Evolutionary conservation across 306 rosid species (phyloP), one percentile per base, ranked within the genome.

Genomic region (Vachellia collinsii): DNA sequence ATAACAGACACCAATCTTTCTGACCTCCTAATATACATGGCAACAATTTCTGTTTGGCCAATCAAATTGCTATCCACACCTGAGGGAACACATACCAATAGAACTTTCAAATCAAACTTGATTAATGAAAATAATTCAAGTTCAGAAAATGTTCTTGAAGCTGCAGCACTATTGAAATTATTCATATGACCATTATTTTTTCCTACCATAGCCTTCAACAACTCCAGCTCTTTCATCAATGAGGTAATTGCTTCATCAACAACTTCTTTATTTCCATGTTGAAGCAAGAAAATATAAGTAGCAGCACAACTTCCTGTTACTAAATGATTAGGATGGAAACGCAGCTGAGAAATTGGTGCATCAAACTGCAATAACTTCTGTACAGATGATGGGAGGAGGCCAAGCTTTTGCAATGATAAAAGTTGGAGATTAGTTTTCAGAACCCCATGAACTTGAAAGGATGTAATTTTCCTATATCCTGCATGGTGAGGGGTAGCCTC

Each of bases 391-490:
- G 97, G 85, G 29, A 88, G 86, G 39, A 94, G 93, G 50, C 98
- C 98, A 79, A 82, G 80, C 86, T 94, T 94, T 86, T 94, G 97
- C 84, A 94, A 80, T 0, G 98, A 94, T 71, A 94, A 70, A 59
- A 94, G 83, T 72, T 94, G 98, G 59, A 94, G 97, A 86, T 94
- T 94, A 50, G 98, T 94, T 90, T 92, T 92, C 82, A 94, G 72
- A 77, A 94, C 93, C 77, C 97, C 98, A 46, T 94, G 97, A 88
- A 92, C 92, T 80, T 94, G 94, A 70, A 87, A 87, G 63, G 92
- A 86, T 29, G 81, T 84, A 78, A 92, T 83, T 80, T 83, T 94
- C 85, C 85, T 88, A 65, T 79, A 82, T 62, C 89, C 91, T 58
- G 77, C 61, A 48, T 78, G 36, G 22, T 68, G 88, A 51, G 70